Evolutionary conservation across 2,329 filamentous ascomycete genomes (phyloP).

Genomic region (Teratosphaeria gauchensis): DNA sequence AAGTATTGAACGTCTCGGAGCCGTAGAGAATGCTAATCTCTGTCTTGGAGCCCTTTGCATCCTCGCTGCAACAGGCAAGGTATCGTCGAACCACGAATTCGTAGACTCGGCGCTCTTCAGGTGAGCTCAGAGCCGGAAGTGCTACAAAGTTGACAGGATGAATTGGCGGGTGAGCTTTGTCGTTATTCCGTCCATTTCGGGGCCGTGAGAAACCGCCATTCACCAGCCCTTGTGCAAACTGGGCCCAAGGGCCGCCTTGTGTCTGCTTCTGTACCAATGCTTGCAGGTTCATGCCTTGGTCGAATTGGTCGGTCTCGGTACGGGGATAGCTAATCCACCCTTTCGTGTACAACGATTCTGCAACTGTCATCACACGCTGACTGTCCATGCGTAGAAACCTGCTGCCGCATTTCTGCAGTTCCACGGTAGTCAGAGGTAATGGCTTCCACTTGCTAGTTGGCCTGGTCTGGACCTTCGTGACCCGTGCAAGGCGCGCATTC

Average conservation of each 20-base stretch:
- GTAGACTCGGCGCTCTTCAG: slow-evolving; percentile 62
- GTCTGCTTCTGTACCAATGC: slow-evolving; percentile 75
- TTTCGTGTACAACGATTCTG: slow-evolving; percentile 81
- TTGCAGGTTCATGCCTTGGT: slow-evolving; percentile 75
- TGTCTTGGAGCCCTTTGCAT: slow-evolving; percentile 77
- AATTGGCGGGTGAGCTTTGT: slow-evolving; percentile 94
- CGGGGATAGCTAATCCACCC: slow-evolving; percentile 96
- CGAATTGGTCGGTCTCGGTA: slow-evolving; percentile 94
- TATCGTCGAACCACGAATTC: slow-evolving; percentile 90
- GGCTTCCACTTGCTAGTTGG: slow-evolving; percentile 92
- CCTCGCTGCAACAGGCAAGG: slow-evolving; percentile 88
- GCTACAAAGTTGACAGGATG: slow-evolving; percentile 84
- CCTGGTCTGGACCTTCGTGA: slow-evolving; percentile 80
- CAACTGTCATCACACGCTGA: slow-evolving; percentile 77
- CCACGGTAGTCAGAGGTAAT: slow-evolving; percentile 85
- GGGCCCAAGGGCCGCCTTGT: slow-evolving; percentile 66
- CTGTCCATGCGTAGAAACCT: slow-evolving; percentile 82
- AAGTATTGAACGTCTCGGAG: slow-evolving; percentile 69
- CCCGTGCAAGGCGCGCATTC: slow-evolving; percentile 61
- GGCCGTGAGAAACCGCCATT: slow-evolving; percentile 73
- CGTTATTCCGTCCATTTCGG: slow-evolving; percentile 75
- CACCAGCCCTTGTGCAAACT: slow-evolving; percentile 65
- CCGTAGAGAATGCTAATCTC: slow-evolving; percentile 80
- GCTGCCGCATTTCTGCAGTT: slow-evolving; percentile 91
- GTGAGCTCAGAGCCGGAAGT: slow-evolving; percentile 45